These are phyloP conservation scores for Irpex lacteus DNA, from an alignment of 1,284 basidiomycete genomes.

Conservation along the genomic window DNA sequence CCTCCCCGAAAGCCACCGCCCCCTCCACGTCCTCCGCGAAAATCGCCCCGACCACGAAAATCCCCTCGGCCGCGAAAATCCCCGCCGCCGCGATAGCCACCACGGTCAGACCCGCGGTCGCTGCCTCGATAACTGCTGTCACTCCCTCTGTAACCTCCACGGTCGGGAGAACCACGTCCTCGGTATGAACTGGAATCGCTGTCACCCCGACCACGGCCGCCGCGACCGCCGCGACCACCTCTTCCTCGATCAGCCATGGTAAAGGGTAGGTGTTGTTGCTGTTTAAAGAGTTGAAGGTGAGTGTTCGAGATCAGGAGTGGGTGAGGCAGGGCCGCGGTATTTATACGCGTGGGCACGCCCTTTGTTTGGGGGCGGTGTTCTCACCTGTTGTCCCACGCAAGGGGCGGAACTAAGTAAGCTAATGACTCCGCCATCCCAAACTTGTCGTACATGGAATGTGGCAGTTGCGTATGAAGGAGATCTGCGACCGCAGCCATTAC, in stretches of 20 bases:
- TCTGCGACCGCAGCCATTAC: neutral
- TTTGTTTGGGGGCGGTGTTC: neutral
- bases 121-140: neutral
- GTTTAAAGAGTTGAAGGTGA: neutral
- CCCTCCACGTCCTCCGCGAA: slow-evolving; percentile 26
- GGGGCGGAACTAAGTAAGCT: neutral
- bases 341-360: neutral
- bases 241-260: slow-evolving; percentile 6
- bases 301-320: neutral
- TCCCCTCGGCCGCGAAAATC: slow-evolving; percentile 20
- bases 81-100: slow-evolving; percentile 12
- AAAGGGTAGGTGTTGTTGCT: neutral
- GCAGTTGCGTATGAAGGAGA: neutral
- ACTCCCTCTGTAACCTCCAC: slow-evolving; percentile 6
- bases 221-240: slow-evolving; percentile 1
- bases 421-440: slow-evolving; percentile 24
- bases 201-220: slow-evolving; percentile 17
- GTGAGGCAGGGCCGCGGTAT: neutral
- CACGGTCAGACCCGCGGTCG: slow-evolving; percentile 10
- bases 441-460: slow-evolving; percentile 63
- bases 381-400: neutral
- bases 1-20: slow-evolving; percentile 32
- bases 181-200: slow-evolving; percentile 6
- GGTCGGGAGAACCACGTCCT: slow-evolving; percentile 2
- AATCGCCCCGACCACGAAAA: slow-evolving; percentile 23